Conservation (phyloP, 108 stramenopile species). For the Nitzschia inconspicua region DNA sequence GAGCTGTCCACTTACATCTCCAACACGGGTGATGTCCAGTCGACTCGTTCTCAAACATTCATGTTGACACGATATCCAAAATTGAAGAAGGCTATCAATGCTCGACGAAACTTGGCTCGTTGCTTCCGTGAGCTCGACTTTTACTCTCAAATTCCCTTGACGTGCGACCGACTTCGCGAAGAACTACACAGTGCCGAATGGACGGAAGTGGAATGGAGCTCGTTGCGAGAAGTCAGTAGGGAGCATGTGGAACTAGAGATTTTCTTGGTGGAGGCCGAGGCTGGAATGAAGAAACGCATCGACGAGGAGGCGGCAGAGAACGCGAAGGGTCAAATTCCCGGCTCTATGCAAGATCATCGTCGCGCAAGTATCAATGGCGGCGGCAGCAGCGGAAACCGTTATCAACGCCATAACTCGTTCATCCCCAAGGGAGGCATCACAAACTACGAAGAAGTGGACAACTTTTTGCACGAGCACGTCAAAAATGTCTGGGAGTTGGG, state of each 20-base stretch:
- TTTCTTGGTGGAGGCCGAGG: conserved; percentile 84
- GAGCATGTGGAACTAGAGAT: conserved; percentile 89
- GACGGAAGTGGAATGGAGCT: conserved; percentile 82
- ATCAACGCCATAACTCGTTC: background rate
- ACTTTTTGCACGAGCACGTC: conserved; percentile 78
- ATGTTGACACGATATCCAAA: conserved; percentile 76
- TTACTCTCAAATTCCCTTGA: conserved; percentile 79
- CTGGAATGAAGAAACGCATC: conserved; percentile 74
- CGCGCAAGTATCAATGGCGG: background rate
- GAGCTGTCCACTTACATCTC: conserved; percentile 80
- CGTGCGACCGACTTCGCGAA: conserved; percentile 83
- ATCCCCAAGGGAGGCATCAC: conserved; percentile 10
- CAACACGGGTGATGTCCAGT: conserved; percentile 7
- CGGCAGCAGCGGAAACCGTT: background rate
- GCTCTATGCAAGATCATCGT: background rate
- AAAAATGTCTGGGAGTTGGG: conserved; percentile 93
- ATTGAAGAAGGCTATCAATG: conserved; percentile 75
- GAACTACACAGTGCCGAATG: conserved; percentile 80
- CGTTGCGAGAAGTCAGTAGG: conserved; percentile 70
- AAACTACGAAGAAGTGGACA: conserved; percentile 73
- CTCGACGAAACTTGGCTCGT: conserved; percentile 72
- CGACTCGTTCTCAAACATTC: conserved; percentile 38
- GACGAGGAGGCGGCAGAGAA: conserved; percentile 37
- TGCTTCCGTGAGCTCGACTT: conserved; percentile 87
- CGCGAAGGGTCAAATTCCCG: background rate